Percentiles rank a stretch among this genome's conserved stretches.
These are phyloP conservation scores for Trichothecium roseum DNA, from an alignment of 2,329 filamentous ascomycete genomes.

Conservation along the genomic window DNA sequence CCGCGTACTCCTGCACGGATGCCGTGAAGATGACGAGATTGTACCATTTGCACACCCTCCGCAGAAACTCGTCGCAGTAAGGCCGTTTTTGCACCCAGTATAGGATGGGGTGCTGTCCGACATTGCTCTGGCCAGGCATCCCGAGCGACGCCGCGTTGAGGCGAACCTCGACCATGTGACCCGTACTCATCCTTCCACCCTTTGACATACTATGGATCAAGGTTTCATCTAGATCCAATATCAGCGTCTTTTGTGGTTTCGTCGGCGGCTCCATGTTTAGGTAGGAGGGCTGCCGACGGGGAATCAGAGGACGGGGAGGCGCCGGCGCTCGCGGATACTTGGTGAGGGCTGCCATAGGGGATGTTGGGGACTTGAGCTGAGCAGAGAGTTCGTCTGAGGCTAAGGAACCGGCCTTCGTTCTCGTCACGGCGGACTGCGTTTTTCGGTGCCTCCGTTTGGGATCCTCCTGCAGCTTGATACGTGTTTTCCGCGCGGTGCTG, in stretches of 20 bases:
- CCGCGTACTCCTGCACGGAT: slow-evolving; percentile 95
- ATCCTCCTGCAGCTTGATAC: slow-evolving; percentile 82
- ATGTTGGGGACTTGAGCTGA: slow-evolving; percentile 88
- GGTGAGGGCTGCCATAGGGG: slow-evolving; percentile 65
- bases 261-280: slow-evolving; percentile 47
- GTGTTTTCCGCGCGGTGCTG: slow-evolving; percentile 59
- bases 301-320: slow-evolving; percentile 82
- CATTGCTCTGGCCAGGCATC: slow-evolving; percentile 51
- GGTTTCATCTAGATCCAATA: slow-evolving; percentile 93
- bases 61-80: slow-evolving; percentile 91
- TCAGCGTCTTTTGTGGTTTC: slow-evolving; percentile 78
- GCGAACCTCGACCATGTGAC: slow-evolving; percentile 98
- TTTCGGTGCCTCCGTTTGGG: slow-evolving; percentile 64
- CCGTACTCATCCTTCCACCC: slow-evolving; percentile 87
- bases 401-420: slow-evolving; percentile 28
- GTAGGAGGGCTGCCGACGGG: slow-evolving; percentile 82
- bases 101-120: slow-evolving; percentile 75
- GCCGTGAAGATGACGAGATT: slow-evolving; percentile 95
- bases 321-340: slow-evolving; percentile 85
- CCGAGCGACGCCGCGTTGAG: slow-evolving; percentile 63
- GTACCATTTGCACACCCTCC: slow-evolving; percentile 93
- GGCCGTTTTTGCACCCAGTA: slow-evolving; percentile 99
- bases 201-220: slow-evolving; percentile 97
- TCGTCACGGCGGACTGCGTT: slow-evolving; percentile 37
- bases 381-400: slow-evolving; percentile 50